phyloP scores from a whole-genome alignment of 129 eudicot genomes.

The Chrysanthemum makinoi region DNA sequence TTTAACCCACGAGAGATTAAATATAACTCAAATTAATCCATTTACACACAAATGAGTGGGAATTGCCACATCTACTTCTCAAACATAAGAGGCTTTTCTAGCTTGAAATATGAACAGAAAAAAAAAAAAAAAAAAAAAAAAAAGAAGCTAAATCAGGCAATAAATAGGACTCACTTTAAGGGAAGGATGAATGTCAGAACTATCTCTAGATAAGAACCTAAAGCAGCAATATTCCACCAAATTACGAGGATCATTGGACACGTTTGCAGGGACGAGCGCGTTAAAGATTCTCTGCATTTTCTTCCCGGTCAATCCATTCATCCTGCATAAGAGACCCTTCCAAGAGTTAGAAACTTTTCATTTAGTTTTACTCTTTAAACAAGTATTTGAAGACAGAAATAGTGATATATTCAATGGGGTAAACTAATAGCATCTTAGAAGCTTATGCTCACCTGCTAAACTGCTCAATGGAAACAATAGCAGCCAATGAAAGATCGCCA shows the following conservation, averaged over 20 bases:
- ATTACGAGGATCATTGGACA: slow-evolving; percentile 59
- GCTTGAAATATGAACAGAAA: slow-evolving; percentile 8
- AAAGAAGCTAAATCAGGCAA: background rate
- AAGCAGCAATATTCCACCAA: slow-evolving; percentile 84
- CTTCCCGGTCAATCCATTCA: slow-evolving; percentile 74
- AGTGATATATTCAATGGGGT: background rate
- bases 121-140: background rate
- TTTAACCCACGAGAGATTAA: no score
- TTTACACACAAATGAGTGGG: background rate
- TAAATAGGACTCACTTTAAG: slow-evolving; percentile 44
- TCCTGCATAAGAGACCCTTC: slow-evolving; percentile 56
- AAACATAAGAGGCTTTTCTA: background rate
- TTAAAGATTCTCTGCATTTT: slow-evolving; percentile 72
- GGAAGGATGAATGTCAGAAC: slow-evolving; percentile 64
- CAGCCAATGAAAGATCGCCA: slow-evolving; percentile 82
- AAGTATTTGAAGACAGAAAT: background rate
- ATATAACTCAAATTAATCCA: no score
- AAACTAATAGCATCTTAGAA: slow-evolving; percentile 10
- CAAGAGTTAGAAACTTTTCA: slow-evolving; percentile 24
- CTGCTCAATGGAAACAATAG: slow-evolving; percentile 90
- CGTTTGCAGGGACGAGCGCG: slow-evolving; percentile 58
- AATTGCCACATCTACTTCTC: background rate
- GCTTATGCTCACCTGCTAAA: slow-evolving; percentile 71
- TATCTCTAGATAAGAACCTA: slow-evolving; percentile 78
- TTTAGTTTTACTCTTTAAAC: background rate